phyloP scores from a whole-genome alignment of 305 asterid species.

The Fraxinus dipetala region DNA sequence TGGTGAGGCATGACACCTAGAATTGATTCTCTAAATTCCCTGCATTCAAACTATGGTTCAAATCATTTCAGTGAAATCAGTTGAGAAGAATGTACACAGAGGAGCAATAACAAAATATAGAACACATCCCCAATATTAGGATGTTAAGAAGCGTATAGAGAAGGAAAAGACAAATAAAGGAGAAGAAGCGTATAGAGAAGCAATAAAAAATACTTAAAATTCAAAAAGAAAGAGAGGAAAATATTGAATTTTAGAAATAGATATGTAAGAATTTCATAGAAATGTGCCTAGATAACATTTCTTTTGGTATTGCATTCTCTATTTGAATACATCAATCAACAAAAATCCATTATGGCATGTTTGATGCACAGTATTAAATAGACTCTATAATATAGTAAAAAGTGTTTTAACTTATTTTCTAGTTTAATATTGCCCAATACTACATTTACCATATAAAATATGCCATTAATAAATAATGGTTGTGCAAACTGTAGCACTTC shows the following conservation, averaged over 20 bases:
- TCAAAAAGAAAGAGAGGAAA: background rate
- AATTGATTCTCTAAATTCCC: conserved; percentile 92
- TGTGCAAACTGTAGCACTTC: background rate
- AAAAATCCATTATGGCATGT: background rate
- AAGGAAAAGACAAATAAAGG: background rate
- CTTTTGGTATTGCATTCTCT: background rate
- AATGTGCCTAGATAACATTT: background rate
- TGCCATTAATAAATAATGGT: background rate
- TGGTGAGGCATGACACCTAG: conserved; percentile 95
- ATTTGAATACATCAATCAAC: background rate
- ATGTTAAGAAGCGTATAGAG: background rate
- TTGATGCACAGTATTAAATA: background rate
- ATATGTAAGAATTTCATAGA: background rate
- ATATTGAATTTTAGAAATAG: background rate
- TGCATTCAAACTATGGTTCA: conserved; percentile 77
- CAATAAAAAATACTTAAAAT: background rate
- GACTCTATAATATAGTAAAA: background rate
- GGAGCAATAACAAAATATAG: background rate
- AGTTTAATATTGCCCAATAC: background rate
- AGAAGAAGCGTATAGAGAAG: background rate
- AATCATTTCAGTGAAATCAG: conserved; percentile 31
- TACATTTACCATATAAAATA: background rate
- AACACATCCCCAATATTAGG: background rate
- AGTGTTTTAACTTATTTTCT: background rate
- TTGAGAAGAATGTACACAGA: background rate